Evolutionary conservation across 2,329 filamentous ascomycete genomes (phyloP).

Genomic region (Ophiostoma tasmaniense): DNA sequence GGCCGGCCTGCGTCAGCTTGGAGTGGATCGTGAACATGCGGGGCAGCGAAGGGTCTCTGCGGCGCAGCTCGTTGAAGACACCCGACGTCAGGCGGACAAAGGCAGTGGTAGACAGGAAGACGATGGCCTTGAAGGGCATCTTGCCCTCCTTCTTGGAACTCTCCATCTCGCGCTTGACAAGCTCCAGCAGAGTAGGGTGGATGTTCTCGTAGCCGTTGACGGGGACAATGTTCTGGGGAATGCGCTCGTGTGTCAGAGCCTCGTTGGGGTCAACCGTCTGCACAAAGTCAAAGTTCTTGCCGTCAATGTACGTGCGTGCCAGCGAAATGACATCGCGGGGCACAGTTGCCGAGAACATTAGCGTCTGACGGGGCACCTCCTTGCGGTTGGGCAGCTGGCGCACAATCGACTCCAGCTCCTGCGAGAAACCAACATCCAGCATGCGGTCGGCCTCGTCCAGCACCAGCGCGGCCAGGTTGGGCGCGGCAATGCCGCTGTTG

Average conservation of each 20-base stretch:
- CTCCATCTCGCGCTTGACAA: constrained; percentile 54
- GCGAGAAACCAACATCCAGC: constrained; percentile 84
- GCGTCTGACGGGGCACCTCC: constrained; percentile 68
- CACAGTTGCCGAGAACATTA: constrained; percentile 93
- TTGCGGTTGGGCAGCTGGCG: constrained; percentile 51
- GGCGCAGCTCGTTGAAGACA: constrained; percentile 44
- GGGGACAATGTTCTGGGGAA: constrained; percentile 69
- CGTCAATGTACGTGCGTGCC: constrained; percentile 69
- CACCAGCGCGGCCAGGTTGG: constrained; percentile 76
- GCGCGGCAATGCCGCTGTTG: constrained; percentile 56
- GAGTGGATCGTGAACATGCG: constrained; percentile 62
- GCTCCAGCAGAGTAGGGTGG: constrained; percentile 68
- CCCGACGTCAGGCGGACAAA: constrained; percentile 58
- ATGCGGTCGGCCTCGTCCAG: constrained; percentile 97
- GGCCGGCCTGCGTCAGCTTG: constrained; percentile 58
- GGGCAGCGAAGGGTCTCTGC: constrained; percentile 33
- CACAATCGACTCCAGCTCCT: constrained; percentile 55
- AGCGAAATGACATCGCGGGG: constrained; percentile 73
- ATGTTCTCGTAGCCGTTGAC: constrained; percentile 65
- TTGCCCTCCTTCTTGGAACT: constrained; percentile 32
- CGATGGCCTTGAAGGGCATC: constrained; percentile 83
- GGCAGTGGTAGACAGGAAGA: constrained; percentile 78
- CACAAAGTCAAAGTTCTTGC: constrained; percentile 73
- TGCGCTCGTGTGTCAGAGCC: constrained; percentile 70
- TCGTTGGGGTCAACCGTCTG: constrained; percentile 82